Percentiles rank a stretch among this genome's conserved stretches.
Conservation (phyloP, 2,329 filamentous ascomycete species). For the Neophaeococcomyces aloes region DNA sequence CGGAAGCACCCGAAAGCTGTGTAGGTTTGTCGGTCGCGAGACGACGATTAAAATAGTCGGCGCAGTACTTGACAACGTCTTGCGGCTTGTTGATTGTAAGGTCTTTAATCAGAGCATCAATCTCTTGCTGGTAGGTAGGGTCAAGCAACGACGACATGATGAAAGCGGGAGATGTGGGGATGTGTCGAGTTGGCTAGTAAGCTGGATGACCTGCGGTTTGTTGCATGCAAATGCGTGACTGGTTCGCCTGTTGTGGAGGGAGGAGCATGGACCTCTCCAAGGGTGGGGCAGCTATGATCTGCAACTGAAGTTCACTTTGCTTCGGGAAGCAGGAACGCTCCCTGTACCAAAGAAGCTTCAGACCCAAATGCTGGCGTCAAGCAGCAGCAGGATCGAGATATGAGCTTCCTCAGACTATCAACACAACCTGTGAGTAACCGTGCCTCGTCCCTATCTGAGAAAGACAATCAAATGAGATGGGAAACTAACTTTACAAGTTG, state of each 20-base stretch:
- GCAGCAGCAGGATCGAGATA: too few species aligned
- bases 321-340: neutral
- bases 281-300: slow-evolving; percentile 7
- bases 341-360: neutral
- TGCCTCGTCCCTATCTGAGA: too few species aligned
- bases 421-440: too few species aligned
- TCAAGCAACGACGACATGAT: slow-evolving; percentile 39
- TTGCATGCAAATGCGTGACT: slow-evolving; percentile 3
- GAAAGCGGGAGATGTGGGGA: slow-evolving; percentile 15
- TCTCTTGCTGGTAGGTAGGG: slow-evolving; percentile 49
- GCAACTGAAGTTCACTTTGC: neutral
- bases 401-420: too few species aligned
- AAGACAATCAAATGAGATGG: too few species aligned
- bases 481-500: neutral
- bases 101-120: slow-evolving; percentile 53
- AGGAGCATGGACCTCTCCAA: slow-evolving; percentile 6
- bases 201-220: slow-evolving; percentile 10
- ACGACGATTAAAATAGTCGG: slow-evolving; percentile 56
- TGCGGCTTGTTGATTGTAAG: slow-evolving; percentile 47
- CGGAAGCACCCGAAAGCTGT: slow-evolving; percentile 40
- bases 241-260: slow-evolving; percentile 8
- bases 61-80: slow-evolving; percentile 61
- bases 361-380: neutral
- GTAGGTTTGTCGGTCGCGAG: slow-evolving; percentile 55
- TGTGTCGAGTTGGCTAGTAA: slow-evolving; percentile 9